A percentile compares a stretch with the other conserved stretches of the same genome.
Evolutionary conservation across 257 asterid species (phyloP).

Genomic region (Scutellaria barbata): DNA sequence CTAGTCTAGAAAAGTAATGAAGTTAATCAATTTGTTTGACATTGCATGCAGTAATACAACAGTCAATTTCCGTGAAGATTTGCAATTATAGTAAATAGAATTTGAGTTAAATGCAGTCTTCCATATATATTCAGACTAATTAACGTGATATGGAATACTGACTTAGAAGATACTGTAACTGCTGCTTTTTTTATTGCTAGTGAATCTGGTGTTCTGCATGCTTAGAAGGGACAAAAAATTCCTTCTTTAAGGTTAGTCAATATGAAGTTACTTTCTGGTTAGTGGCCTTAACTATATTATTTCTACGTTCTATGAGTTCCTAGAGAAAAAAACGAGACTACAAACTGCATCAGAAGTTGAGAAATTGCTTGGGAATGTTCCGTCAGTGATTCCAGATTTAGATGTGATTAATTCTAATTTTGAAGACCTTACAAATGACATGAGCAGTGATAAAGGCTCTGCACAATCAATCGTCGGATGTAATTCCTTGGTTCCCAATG

Average conservation of each 20-base stretch:
- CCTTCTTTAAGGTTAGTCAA: constrained; percentile 6
- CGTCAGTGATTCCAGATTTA: constrained; percentile 58
- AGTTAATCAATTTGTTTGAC: neutral
- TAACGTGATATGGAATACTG: neutral
- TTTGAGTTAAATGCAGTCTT: constrained; percentile 18
- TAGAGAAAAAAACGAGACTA: constrained; percentile 54
- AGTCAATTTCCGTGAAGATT: neutral
- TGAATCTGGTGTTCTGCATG: constrained; percentile 22
- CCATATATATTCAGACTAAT: neutral
- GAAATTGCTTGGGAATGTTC: constrained; percentile 50
- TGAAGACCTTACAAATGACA: constrained; percentile 32
- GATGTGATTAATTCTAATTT: constrained; percentile 39
- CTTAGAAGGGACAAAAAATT: neutral
- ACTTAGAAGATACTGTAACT: neutral
- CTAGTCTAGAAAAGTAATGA: neutral
- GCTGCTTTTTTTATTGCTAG: neutral
- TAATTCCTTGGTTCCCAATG: constrained; percentile 26
- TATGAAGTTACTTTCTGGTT: constrained; percentile 16
- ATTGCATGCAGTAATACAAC: neutral
- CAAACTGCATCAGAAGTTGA: constrained; percentile 52
- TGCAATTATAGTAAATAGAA: neutral
- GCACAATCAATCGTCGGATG: constrained; percentile 32
- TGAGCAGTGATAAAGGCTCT: constrained; percentile 38
- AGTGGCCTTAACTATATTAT: constrained; percentile 47
- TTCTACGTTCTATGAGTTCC: constrained; percentile 45